Evolutionary conservation across 345 rosid genomes (phyloP).

Genomic region (Carallia brachiata): DNA sequence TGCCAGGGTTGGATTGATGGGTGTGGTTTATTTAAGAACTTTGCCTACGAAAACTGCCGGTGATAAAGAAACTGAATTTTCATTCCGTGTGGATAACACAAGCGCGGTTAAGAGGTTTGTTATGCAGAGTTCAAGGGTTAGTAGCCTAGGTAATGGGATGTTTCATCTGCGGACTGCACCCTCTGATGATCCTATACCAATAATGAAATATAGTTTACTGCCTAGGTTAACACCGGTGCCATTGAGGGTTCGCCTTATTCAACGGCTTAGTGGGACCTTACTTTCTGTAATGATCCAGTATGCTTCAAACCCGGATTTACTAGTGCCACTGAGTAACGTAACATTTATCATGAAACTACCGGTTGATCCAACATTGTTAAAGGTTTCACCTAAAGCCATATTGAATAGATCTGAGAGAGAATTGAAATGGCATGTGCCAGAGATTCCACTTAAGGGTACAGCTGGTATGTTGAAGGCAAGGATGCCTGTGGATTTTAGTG

Average conservation of each 20-base stretch:
- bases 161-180: constrained; percentile 90
- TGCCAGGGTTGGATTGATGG: constrained; percentile 89
- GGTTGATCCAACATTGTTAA: constrained; percentile 86
- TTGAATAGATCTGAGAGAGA: constrained; percentile 81
- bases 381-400: constrained; percentile 91
- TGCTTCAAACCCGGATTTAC: constrained; percentile 77
- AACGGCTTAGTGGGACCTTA: constrained; percentile 82
- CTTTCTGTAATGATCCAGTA: constrained; percentile 99
- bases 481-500: constrained; percentile 73
- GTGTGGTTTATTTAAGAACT: constrained; percentile 81
- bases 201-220: constrained; percentile 81
- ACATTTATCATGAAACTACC: constrained; percentile 87
- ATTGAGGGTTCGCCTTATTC: constrained; percentile 76
- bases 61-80: constrained; percentile 86
- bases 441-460: constrained; percentile 68
- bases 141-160: constrained; percentile 85
- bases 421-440: constrained; percentile 89
- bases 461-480: constrained; percentile 81
- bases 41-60: constrained; percentile 69
- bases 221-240: constrained; percentile 88
- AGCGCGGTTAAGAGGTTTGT: constrained; percentile 69
- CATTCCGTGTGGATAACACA: constrained; percentile 78
- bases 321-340: constrained; percentile 60
- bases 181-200: constrained; percentile 86
- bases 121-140: constrained; percentile 64